A percentile compares a stretch with the other conserved stretches of the same genome.
Conservation (phyloP, 2,329 filamentous ascomycete species). For the Trichoderma cornu-damae region DNA sequence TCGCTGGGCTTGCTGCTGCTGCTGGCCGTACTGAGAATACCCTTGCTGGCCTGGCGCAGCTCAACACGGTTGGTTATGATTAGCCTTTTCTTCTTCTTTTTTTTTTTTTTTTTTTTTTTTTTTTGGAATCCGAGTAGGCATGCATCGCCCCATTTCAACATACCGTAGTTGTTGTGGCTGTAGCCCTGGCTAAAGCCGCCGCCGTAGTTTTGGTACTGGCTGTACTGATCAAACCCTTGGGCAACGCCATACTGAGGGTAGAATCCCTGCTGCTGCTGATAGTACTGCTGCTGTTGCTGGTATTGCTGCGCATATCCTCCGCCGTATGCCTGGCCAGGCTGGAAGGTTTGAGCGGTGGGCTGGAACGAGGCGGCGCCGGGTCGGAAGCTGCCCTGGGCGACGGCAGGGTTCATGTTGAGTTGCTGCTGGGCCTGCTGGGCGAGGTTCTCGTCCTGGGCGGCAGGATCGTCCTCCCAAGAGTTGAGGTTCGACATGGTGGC, state of each 20-base stretch:
- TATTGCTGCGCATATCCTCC: constrained; percentile 52
- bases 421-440: constrained; percentile 70
- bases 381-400: constrained; percentile 44
- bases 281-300: constrained; percentile 49
- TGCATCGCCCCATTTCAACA: constrained; percentile 16
- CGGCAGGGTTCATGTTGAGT: constrained; percentile 61
- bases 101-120: too few species aligned
- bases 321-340: constrained; percentile 64
- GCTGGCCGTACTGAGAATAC: constrained; percentile 50
- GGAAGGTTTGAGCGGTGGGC: constrained; percentile 64
- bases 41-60: constrained; percentile 42
- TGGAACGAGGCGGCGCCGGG: constrained; percentile 60
- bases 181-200: constrained; percentile 48
- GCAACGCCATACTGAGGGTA: constrained; percentile 53
- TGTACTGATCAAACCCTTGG: constrained; percentile 47
- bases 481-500: constrained; percentile 79
- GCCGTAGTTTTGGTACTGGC: constrained; percentile 50
- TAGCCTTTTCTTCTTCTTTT: too few species aligned
- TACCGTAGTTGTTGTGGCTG: constrained; percentile 40
- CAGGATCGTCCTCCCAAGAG: constrained; percentile 88
- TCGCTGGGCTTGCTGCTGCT: constrained; percentile 27
- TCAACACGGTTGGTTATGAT: neutral
- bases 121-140: too few species aligned
- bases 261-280: constrained; percentile 50
- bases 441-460: constrained; percentile 72